phyloP scores from a whole-genome alignment of 192 early-diverging fungal species.

The Pilobolus umbonatus region DNA sequence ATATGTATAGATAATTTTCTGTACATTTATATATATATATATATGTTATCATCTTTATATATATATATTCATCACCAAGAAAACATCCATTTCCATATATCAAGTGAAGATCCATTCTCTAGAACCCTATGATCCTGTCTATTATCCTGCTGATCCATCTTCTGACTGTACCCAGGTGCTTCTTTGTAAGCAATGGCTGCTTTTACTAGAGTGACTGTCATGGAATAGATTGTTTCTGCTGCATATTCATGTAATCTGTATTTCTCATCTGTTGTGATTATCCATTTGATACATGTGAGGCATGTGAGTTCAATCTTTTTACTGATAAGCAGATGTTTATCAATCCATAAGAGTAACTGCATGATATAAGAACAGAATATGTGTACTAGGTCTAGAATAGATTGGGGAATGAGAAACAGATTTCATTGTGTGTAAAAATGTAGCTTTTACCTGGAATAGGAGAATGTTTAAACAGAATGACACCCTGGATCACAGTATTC shows the following conservation, averaged over 20 bases:
- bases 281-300: constrained; percentile 39
- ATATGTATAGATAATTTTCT: too few relatives aligned
- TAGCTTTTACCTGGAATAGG: neutral
- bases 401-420: neutral
- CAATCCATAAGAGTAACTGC: constrained; percentile 20
- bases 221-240: constrained; percentile 40
- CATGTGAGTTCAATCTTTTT: constrained; percentile 44
- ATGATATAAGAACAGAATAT: neutral
- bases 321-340: constrained; percentile 41
- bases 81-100: neutral
- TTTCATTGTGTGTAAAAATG: neutral
- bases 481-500: neutral
- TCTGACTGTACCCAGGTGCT: constrained; percentile 37
- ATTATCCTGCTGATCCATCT: neutral
- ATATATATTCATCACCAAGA: neutral
- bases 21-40: too few relatives aligned
- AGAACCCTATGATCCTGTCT: neutral
- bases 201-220: constrained; percentile 39
- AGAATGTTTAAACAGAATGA: neutral
- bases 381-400: neutral
- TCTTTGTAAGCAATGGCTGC: constrained; percentile 53
- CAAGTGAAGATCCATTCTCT: neutral
- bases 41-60: too few relatives aligned
- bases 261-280: constrained; percentile 46
- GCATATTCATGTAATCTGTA: constrained; percentile 49